Base-by-base conservation (phyloP, 2,329 filamentous ascomycete species). In the Emmonsiellopsis sp. region DNA sequence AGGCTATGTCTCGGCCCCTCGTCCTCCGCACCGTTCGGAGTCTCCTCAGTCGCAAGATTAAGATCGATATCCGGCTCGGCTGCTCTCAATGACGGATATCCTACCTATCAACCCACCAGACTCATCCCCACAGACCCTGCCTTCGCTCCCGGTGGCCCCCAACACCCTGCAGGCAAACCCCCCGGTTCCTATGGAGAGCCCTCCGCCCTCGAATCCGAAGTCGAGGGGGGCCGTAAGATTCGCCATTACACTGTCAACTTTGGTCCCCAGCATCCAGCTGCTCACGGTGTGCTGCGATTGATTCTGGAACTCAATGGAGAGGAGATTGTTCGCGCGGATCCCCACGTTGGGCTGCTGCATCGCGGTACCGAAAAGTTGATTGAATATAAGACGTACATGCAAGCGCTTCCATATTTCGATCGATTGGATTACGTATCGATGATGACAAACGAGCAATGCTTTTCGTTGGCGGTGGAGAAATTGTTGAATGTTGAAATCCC, bases 371-470 rank as follows among this genome's bases (percentile, higher is more conserved):
- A 98, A 81, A 98, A 98, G 82, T 83, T 98, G 75, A 97, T 97
- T 75, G 93, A 98, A 80, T 98, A 98, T 82, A 96, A 95, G 81
- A 95, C 92, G 63, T 98, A 98, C 70, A 82, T 97, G 67, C 93
- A 98, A 79, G 93, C 93, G 54, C 79, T 98, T 68, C 93, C 93
- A 53, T 98, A 98, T 79, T 98, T 98, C 71, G 93, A 98, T 76
- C 89, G 93, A 63, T 80, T 98, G 71, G 93, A 98, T 75, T 98
- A 98, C 73, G 91, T 96, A 63, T 96, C 90, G 66, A 98, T 98
- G 94, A 98, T 98, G 93, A 98, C 93, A 66, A 98, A 98, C 74
- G 93, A 98, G 80, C 93, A 98, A 76, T 95, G 90, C 69, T 98
- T 89, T 74, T 84, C 90, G 39, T 81, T 98, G 61, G 93, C 90